Evolutionary conservation across 2,329 filamentous ascomycete species (phyloP).

Genomic region (Rachicladosporium sp.): DNA sequence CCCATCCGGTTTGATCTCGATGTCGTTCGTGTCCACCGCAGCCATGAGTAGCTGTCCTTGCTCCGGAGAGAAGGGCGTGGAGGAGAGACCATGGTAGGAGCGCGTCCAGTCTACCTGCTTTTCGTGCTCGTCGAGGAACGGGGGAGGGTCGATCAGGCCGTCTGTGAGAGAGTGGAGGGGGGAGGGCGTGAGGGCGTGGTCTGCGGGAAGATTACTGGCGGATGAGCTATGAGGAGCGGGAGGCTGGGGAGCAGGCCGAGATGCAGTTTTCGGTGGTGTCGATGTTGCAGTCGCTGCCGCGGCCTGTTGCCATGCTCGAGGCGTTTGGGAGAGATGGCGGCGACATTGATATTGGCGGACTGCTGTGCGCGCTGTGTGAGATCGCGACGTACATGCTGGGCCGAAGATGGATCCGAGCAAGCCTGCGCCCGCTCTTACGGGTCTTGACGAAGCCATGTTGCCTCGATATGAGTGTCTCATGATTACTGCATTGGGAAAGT

Average conservation of each 20-base stretch:
- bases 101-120: conserved; percentile 65
- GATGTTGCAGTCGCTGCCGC: conserved; percentile 1
- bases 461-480: too few species aligned
- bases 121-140: conserved; percentile 35
- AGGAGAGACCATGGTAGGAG: conserved; percentile 69
- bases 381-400: too few species aligned
- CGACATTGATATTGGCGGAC: too few species aligned
- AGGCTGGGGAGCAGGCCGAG: conserved; percentile 3
- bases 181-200: conserved; percentile 12
- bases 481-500: too few species aligned
- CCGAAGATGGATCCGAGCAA: too few species aligned
- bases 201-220: conserved; percentile 4
- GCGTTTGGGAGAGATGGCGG: too few species aligned
- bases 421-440: too few species aligned
- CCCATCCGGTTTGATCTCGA: conserved; percentile 96
- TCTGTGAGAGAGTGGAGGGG: conserved; percentile 32
- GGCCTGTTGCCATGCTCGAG: background rate
- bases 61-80: conserved; percentile 57
- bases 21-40: conserved; percentile 57
- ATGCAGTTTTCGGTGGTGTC: background rate
- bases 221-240: conserved; percentile 3
- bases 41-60: conserved; percentile 55
- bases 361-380: too few species aligned
- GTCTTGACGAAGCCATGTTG: too few species aligned
- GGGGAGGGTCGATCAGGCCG: conserved; percentile 40